Evolutionary conservation across 2,329 filamentous ascomycete species (phyloP).

Genomic region (Thelonectria discophora): DNA sequence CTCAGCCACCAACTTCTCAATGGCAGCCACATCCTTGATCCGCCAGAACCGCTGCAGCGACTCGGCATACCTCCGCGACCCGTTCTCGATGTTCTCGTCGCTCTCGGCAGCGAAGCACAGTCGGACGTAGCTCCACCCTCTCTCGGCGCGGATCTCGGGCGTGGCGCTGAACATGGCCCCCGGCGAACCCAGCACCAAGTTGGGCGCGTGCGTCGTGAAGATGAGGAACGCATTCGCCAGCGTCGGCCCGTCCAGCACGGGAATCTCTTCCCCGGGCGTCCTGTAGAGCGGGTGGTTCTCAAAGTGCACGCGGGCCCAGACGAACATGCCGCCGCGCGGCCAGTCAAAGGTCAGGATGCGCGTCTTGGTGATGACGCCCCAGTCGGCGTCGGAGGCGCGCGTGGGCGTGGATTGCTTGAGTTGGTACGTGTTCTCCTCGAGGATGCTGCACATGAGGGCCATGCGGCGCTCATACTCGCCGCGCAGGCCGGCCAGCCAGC

Average conservation of each 20-base stretch:
- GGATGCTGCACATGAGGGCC: slow-evolving; percentile 76
- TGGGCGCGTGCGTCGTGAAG: slow-evolving; percentile 73
- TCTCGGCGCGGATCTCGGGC: slow-evolving; percentile 61
- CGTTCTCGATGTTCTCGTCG: slow-evolving; percentile 72
- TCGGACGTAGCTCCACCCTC: slow-evolving; percentile 77
- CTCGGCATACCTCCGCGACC: slow-evolving; percentile 70
- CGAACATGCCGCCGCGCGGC: slow-evolving; percentile 90
- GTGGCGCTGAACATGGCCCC: slow-evolving; percentile 79
- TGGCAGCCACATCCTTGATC: slow-evolving; percentile 71
- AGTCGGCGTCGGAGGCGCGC: slow-evolving; percentile 63
- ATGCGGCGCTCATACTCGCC: slow-evolving; percentile 87
- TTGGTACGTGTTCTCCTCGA: slow-evolving; percentile 73
- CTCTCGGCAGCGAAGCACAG: slow-evolving; percentile 87
- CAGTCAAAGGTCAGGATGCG: slow-evolving; percentile 79
- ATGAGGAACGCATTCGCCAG: slow-evolving; percentile 75
- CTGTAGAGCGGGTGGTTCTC: slow-evolving; percentile 75
- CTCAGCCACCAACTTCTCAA: slow-evolving; percentile 68
- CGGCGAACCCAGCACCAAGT: slow-evolving; percentile 74
- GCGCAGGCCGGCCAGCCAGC: slow-evolving; percentile 87
- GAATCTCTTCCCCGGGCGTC: slow-evolving; percentile 42
- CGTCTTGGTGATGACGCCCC: slow-evolving; percentile 79
- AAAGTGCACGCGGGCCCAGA: slow-evolving; percentile 81
- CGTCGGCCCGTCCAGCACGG: slow-evolving; percentile 60
- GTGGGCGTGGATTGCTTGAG: slow-evolving; percentile 68
- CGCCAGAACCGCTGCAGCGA: slow-evolving; percentile 80